phyloP scores from a whole-genome alignment of 2,329 filamentous ascomycete genomes.

The Tolypocladium amazonense region DNA sequence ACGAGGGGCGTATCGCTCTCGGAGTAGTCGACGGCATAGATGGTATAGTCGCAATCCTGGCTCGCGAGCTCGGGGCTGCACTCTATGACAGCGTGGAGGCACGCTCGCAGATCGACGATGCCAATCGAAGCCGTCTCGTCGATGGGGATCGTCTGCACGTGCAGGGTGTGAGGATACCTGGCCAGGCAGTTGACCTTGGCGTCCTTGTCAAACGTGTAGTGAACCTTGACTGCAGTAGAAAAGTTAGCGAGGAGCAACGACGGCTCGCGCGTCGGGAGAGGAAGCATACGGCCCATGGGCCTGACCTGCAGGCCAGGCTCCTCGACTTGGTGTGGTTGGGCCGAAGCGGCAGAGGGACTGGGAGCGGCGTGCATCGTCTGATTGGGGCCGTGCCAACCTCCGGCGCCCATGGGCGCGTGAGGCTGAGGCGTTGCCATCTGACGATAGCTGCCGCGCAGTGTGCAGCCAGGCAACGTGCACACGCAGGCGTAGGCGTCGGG shows the following conservation, averaged over 20 bases:
- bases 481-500: neutral
- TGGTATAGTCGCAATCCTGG: constrained; percentile 76
- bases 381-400: constrained; percentile 19
- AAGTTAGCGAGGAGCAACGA: constrained; percentile 8
- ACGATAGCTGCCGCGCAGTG: neutral
- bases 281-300: constrained; percentile 56
- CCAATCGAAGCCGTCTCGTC: constrained; percentile 77
- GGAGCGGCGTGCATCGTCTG: constrained; percentile 17
- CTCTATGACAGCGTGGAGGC: constrained; percentile 68
- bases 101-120: constrained; percentile 76
- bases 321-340: constrained; percentile 13
- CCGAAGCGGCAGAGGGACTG: constrained; percentile 8
- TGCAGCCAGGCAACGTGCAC: neutral
- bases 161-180: constrained; percentile 67
- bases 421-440: constrained; percentile 29
- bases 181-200: constrained; percentile 84
- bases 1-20: constrained; percentile 89
- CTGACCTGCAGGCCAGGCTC: constrained; percentile 46
- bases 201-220: constrained; percentile 90
- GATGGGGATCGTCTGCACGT: constrained; percentile 69
- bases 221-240: constrained; percentile 66
- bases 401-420: constrained; percentile 11
- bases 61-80: constrained; percentile 72
- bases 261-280: constrained; percentile 2
- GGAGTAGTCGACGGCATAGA: constrained; percentile 95